Conservation (phyloP, 2,329 filamentous ascomycete species). For the Shiraia sp. region DNA sequence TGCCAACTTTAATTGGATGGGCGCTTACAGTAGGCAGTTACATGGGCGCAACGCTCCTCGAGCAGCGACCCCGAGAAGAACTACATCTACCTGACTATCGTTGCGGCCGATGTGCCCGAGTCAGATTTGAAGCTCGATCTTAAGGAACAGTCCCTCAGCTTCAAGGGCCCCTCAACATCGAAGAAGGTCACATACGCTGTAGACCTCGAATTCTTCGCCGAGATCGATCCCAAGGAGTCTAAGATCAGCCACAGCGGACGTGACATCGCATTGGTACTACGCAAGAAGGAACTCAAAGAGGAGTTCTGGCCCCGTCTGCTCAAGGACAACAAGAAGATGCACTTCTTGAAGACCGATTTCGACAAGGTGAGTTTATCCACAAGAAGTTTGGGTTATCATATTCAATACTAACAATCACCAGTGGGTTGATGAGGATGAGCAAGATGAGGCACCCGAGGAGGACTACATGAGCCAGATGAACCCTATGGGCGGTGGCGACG, state of each 20-base stretch:
- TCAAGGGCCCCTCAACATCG: constrained; percentile 79
- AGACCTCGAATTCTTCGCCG: constrained; percentile 83
- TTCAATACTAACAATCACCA: constrained; percentile 41
- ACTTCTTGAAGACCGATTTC: constrained; percentile 98
- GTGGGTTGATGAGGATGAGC: constrained; percentile 99
- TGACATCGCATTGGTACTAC: constrained; percentile 85
- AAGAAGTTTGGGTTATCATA: neutral
- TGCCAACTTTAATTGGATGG: neutral
- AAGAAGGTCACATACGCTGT: constrained; percentile 88
- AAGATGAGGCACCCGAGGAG: constrained; percentile 86
- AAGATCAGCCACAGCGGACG: constrained; percentile 87
- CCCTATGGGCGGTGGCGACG: constrained; percentile 59
- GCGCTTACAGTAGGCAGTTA: constrained; percentile 62
- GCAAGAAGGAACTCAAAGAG: constrained; percentile 94
- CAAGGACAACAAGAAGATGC: constrained; percentile 85
- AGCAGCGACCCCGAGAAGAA: constrained; percentile 80
- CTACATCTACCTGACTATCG: constrained; percentile 91
- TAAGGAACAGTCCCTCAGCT: constrained; percentile 69
- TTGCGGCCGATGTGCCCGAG: constrained; percentile 79
- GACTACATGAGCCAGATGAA: constrained; percentile 57
- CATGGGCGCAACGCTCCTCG: constrained; percentile 97
- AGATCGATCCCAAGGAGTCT: constrained; percentile 84
- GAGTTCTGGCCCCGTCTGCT: constrained; percentile 96
- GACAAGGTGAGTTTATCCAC: constrained; percentile 70
- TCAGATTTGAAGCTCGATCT: constrained; percentile 80